Percentiles rank a stretch among this genome's conserved stretches.
phyloP scores from a whole-genome alignment of 129 eudicot genomes.

The Chrysanthemum lavandulifolium region DNA sequence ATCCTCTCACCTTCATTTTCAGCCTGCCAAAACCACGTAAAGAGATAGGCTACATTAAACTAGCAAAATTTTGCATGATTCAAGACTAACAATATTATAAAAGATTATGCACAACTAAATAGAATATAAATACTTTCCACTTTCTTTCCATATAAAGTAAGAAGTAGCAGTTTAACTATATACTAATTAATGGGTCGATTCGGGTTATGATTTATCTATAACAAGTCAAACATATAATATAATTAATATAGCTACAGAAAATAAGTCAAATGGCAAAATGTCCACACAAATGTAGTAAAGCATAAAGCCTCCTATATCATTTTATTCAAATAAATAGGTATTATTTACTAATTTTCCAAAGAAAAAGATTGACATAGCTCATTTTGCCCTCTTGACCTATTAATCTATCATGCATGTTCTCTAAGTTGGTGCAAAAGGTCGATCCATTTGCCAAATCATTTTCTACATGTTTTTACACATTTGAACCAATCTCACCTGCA shows the following conservation, averaged over 20 bases:
- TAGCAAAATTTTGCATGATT: slow-evolving; percentile 13
- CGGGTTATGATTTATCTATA: background rate
- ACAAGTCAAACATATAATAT: background rate
- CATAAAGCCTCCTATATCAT: background rate
- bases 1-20: slow-evolving; percentile 92
- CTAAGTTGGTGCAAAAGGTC: background rate
- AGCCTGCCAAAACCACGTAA: slow-evolving; percentile 61
- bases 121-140: background rate
- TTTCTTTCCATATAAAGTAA: background rate
- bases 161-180: background rate
- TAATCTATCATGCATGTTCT: background rate
- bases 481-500: slow-evolving; percentile 56
- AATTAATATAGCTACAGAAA: background rate
- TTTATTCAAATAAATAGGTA: background rate
- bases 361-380: too few relatives aligned
- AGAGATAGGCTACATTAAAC: background rate
- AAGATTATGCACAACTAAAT: background rate
- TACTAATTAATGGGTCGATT: background rate
- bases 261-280: background rate
- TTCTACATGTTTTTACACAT: background rate
- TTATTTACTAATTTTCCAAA: too few relatives aligned
- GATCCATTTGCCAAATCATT: background rate
- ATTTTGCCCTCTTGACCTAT: background rate
- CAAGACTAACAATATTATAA: slow-evolving; percentile 2
- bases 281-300: background rate